phyloP scores from a whole-genome alignment of 2,329 filamentous ascomycete genomes.

The Penicillium nordicum region DNA sequence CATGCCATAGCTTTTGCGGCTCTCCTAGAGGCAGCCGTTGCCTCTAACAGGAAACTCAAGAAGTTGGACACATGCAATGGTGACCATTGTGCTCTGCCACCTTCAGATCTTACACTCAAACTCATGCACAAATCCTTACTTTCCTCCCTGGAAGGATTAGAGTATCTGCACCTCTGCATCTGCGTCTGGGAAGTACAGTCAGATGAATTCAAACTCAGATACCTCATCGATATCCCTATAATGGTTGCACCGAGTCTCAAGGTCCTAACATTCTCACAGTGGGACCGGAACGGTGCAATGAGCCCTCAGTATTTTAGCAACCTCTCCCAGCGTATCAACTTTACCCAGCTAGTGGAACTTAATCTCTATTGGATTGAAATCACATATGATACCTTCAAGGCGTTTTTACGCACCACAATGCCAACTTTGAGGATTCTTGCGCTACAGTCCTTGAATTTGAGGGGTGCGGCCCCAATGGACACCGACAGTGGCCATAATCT shows the following conservation, averaged over 20 bases:
- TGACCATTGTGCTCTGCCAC: neutral
- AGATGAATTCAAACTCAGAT: neutral
- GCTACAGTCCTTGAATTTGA: neutral
- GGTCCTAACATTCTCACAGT: neutral
- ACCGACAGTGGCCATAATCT: neutral
- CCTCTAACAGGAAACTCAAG: neutral
- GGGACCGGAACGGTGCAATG: neutral
- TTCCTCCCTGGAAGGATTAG: neutral
- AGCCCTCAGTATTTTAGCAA: neutral
- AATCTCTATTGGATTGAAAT: constrained; percentile 2
- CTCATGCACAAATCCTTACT: neutral
- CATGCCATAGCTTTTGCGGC: neutral
- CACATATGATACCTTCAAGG: neutral
- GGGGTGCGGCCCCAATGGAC: neutral
- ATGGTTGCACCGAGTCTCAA: neutral
- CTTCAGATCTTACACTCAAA: neutral
- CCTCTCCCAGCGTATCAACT: neutral
- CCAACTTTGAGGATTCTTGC: neutral
- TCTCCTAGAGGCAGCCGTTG: neutral
- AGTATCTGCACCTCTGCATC: neutral
- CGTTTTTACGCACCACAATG: neutral
- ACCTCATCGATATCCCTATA: neutral
- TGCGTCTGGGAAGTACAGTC: neutral
- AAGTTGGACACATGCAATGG: neutral
- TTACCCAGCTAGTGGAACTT: neutral